Conservation (phyloP, 1,139 yeast species). For the Candida sp. region DNA sequence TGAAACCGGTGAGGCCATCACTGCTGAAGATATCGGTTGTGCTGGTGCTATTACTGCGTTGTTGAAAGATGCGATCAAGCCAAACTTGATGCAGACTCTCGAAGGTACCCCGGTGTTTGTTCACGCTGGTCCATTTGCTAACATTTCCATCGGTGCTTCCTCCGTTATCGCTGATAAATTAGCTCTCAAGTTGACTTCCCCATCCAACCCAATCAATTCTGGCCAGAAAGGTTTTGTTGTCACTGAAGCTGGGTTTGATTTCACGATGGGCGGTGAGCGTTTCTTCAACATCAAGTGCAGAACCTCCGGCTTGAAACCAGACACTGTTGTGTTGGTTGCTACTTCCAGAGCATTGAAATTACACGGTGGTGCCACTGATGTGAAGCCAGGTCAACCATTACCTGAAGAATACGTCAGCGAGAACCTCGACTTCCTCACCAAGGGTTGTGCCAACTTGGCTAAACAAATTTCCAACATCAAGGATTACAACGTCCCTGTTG, state of each 20-base stretch:
- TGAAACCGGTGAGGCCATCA: constrained; percentile 83
- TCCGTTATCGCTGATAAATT: constrained; percentile 95
- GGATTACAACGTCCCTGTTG: constrained; percentile 89
- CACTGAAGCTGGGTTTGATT: constrained; percentile 98
- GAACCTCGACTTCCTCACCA: constrained; percentile 79
- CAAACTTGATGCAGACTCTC: constrained; percentile 96
- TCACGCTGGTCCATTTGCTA: constrained; percentile 99
- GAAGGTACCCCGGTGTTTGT: constrained; percentile 99
- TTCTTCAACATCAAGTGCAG: constrained; percentile 97
- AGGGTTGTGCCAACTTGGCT: constrained; percentile 88
- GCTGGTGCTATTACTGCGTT: constrained; percentile 98
- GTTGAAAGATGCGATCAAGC: constrained; percentile 96
- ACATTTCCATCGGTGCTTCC: constrained; percentile 95
- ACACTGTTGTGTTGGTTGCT: constrained; percentile 94
- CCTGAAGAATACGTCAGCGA: constrained; percentile 88
- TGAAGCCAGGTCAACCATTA: constrained; percentile 92
- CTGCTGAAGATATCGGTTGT: constrained; percentile 96
- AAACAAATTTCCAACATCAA: constrained; percentile 92
- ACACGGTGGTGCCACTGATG: constrained; percentile 99
- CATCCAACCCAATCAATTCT: constrained; percentile 56
- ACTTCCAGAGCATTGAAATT: constrained; percentile 97
- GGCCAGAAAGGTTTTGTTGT: constrained; percentile 94
- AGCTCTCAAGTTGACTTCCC: constrained; percentile 81
- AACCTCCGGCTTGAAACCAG: constrained; percentile 89
- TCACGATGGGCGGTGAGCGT: constrained; percentile 99